phyloP scores from a whole-genome alignment of 768 basidiomycete genomes.

The Panus rudis region DNA sequence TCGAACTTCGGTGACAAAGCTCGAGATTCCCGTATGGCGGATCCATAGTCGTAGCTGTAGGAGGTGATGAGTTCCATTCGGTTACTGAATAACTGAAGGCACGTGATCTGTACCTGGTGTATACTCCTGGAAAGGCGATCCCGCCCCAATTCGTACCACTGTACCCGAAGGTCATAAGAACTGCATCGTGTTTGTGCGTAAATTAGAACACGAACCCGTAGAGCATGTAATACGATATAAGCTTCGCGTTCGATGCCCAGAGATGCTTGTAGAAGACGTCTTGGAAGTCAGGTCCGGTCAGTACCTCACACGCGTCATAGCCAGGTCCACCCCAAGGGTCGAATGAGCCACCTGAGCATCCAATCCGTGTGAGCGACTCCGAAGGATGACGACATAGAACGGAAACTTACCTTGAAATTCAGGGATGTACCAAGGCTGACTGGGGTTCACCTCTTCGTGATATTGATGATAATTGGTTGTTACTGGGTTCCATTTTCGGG shows the following conservation, averaged over 20 bases:
- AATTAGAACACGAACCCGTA: conserved; percentile 44
- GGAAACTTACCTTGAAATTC: conserved; percentile 26
- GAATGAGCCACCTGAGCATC: conserved; percentile 57
- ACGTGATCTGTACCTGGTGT: conserved; percentile 30
- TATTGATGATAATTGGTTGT: conserved; percentile 57
- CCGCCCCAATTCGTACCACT: conserved; percentile 86
- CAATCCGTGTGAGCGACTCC: background rate
- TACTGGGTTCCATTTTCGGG: conserved; percentile 59
- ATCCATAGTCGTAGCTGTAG: conserved; percentile 78
- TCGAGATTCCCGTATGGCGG: conserved; percentile 62
- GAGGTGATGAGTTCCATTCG: conserved; percentile 9
- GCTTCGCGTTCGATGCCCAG: conserved; percentile 76
- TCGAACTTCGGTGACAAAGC: conserved; percentile 60
- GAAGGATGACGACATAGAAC: conserved; percentile 4
- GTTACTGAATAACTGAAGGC: background rate
- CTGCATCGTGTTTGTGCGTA: background rate
- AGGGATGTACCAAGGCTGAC: conserved; percentile 66
- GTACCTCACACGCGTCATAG: conserved; percentile 52
- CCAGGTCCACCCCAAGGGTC: conserved; percentile 82
- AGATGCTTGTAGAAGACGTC: conserved; percentile 74
- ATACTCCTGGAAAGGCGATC: conserved; percentile 71
- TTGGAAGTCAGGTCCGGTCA: conserved; percentile 70
- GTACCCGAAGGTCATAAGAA: background rate
- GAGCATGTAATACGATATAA: conserved; percentile 83
- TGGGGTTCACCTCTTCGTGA: conserved; percentile 40